A percentile compares a stretch with the other conserved stretches of the same genome.
These are phyloP conservation scores for Leucosporidium scottii DNA, from an alignment of 768 basidiomycete genomes.

Conservation along the genomic window DNA sequence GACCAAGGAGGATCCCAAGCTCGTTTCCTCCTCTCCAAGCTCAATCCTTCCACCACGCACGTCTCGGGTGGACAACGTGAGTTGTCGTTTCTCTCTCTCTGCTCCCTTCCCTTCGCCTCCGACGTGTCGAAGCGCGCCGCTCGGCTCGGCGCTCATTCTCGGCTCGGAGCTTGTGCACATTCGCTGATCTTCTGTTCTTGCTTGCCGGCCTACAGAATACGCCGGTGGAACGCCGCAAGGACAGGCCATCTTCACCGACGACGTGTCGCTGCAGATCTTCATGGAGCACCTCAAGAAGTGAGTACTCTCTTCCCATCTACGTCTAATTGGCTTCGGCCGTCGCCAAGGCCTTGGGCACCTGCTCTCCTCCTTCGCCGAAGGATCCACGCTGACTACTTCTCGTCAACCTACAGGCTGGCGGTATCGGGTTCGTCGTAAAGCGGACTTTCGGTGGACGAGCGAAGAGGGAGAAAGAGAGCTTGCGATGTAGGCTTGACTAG, in stretches of 20 bases:
- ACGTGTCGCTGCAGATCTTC: slow-evolving; percentile 94
- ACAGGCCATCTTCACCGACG: slow-evolving; percentile 98
- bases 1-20: slow-evolving; percentile 97
- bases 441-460: too few relatives aligned
- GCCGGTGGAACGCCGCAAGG: slow-evolving; percentile 56
- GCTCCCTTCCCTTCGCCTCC: too few relatives aligned
- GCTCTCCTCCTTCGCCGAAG: too few relatives aligned
- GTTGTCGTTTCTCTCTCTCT: slow-evolving; percentile 38
- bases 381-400: too few relatives aligned
- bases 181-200: slow-evolving; percentile 68
- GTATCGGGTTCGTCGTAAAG: too few relatives aligned
- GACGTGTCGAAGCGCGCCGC: too few relatives aligned
- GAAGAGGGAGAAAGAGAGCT: too few relatives aligned
- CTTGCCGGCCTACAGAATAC: slow-evolving; percentile 49
- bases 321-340: too few relatives aligned
- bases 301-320: too few relatives aligned
- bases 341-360: too few relatives aligned
- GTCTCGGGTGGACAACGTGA: slow-evolving; percentile 53
- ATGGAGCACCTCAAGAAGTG: slow-evolving; percentile 44
- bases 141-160: slow-evolving; percentile 8
- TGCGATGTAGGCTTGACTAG: too few relatives aligned
- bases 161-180: slow-evolving; percentile 40
- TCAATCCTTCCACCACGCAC: slow-evolving; percentile 97
- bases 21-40: slow-evolving; percentile 90
- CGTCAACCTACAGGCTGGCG: too few relatives aligned